Conservation (phyloP, 2,329 filamentous ascomycete genomes). For the Monosporascus ibericus region DNA sequence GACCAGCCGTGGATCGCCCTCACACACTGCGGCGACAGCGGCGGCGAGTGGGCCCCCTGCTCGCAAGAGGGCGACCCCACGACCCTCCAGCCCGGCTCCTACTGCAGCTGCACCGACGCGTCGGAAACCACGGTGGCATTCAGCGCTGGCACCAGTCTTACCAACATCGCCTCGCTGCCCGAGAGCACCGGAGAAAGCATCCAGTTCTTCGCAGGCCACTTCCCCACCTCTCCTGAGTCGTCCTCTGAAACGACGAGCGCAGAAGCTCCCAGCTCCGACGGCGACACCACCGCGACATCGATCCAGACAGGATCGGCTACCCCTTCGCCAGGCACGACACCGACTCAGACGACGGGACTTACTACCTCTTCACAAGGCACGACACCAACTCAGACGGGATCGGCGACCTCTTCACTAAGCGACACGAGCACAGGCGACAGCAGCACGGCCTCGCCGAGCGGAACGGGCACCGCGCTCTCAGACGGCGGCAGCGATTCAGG, state of each 20-base stretch:
- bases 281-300: neutral
- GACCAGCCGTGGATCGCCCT: slow-evolving; percentile 11
- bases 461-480: too few relatives aligned
- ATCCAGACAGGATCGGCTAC: slow-evolving; percentile 1
- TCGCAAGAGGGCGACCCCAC: slow-evolving; percentile 12
- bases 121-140: slow-evolving; percentile 16
- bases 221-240: slow-evolving; percentile 2
- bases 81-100: slow-evolving; percentile 12
- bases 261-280: neutral
- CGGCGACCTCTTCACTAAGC: too few relatives aligned
- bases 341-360: too few relatives aligned
- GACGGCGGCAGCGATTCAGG: too few relatives aligned
- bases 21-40: slow-evolving; percentile 8
- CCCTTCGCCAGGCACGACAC: neutral
- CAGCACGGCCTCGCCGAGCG: too few relatives aligned
- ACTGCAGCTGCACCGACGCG: slow-evolving; percentile 14
- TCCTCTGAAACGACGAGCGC: too few relatives aligned
- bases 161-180: slow-evolving; percentile 12
- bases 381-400: too few relatives aligned
- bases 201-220: slow-evolving; percentile 9
- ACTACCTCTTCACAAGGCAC: too few relatives aligned
- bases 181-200: slow-evolving; percentile 12
- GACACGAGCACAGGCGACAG: too few relatives aligned
- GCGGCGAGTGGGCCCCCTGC: slow-evolving; percentile 12
- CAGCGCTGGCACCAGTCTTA: slow-evolving; percentile 8